A percentile compares a stretch with the other conserved stretches of the same genome.
Conservation (phyloP, 1,284 basidiomycete genomes). For the Naganishia albida region DNA sequence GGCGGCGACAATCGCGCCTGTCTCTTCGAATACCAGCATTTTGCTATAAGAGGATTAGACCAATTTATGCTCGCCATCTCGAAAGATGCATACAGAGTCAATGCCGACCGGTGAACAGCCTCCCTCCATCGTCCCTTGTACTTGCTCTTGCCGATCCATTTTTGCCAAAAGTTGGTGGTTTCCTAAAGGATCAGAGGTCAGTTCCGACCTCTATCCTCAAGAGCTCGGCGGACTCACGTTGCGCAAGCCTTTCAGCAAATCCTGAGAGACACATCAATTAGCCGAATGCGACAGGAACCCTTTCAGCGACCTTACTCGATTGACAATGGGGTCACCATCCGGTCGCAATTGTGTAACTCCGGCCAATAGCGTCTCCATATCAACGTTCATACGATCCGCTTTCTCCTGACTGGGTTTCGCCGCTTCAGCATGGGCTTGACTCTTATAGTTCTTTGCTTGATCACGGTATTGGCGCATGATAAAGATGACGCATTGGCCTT, state of each 20-base stretch:
- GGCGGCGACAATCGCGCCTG: conserved; percentile 80
- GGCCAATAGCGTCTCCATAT: conserved; percentile 58
- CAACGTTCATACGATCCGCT: conserved; percentile 58
- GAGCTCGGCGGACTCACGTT: conserved; percentile 52
- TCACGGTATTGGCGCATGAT: conserved; percentile 63
- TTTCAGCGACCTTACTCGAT: conserved; percentile 55
- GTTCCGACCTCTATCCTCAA: neutral
- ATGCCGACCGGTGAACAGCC: conserved; percentile 78
- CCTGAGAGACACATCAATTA: conserved; percentile 43
- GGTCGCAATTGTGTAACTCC: conserved; percentile 61
- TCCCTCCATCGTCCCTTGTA: conserved; percentile 94
- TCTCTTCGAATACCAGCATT: conserved; percentile 55
- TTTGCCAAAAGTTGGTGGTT: conserved; percentile 82
- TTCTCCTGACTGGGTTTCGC: conserved; percentile 46
- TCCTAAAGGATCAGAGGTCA: conserved; percentile 42
- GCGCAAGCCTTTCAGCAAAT: conserved; percentile 61
- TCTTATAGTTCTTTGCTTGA: conserved; percentile 44
- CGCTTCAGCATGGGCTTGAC: conserved; percentile 40
- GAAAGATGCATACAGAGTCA: conserved; percentile 59
- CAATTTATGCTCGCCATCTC: neutral
- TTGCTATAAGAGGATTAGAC: conserved; percentile 38
- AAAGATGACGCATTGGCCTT: conserved; percentile 84
- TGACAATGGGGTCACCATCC: conserved; percentile 65
- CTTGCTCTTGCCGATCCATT: conserved; percentile 69
- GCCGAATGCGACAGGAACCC: no score